Base-by-base conservation (phyloP, 1,139 yeast species). In the Pichia sp. region DNA sequence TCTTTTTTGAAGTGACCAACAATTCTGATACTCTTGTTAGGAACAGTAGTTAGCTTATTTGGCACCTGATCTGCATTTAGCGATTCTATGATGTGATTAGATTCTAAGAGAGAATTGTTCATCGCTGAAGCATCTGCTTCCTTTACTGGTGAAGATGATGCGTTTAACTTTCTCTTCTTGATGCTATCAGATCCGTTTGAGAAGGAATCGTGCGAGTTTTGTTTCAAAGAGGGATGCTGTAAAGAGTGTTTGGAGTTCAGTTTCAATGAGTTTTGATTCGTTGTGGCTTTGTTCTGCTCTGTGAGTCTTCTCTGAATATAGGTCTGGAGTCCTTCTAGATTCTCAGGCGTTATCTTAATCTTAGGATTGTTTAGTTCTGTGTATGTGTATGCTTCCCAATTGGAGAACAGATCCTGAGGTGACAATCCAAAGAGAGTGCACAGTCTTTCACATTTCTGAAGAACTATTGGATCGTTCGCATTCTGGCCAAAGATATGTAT, bases 351-450 rank as follows among this genome's bases (percentile, higher is more conserved):
- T 5, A 40, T 10, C 17, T 27, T 33, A 6, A 26, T 22, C 16
- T 40, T 42, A 4, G 41, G 22, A 20, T 41, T 34, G 10, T 42
- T 29, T 17, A 27, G 22, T n/a, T 35, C 29, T 13, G 32, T 38
- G 8, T 39, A 38, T 14, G 33, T 35, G 29, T 69, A 87, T 1
- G 94, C 76, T 55, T 88, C 96, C 97, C 97, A 88, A 53, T 83
- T 81, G 45, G 82, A 69, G 50, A 69, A 79, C 25, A 88, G 61
- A 34, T 86, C 95, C 34, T 86, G 94, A 1, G 72, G 69, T 3
- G 71, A 57, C 18, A 76, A 51, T 22, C 72, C 63, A 58, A 72
- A 80, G 22, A 74, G 63, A 30, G 57, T 55, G 51, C 68, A 61
- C 21, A 80, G 49, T 15, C 68, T 60, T 25, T 64, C 53, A 34